A percentile compares a stretch with the other conserved stretches of the same genome.
phyloP scores from a whole-genome alignment of 768 basidiomycete genomes.

The Hygrophorus pudorinus region DNA sequence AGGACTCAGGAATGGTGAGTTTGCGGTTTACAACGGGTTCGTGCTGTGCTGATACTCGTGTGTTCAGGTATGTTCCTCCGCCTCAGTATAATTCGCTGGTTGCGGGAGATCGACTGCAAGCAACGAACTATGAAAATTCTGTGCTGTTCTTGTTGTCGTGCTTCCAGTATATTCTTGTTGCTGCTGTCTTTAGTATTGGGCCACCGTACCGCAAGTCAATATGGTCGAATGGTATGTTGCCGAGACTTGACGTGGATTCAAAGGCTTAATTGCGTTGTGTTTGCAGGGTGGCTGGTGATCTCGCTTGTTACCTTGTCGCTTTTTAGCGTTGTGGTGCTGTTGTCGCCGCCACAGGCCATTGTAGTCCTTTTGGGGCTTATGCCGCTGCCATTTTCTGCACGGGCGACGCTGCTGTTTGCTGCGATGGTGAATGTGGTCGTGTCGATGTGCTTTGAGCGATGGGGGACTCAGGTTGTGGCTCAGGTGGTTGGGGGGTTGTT shows the following conservation, averaged over 20 bases:
- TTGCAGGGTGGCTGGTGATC: conserved; percentile 69
- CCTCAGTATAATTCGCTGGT: conserved; percentile 28
- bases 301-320: conserved; percentile 57
- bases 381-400: conserved; percentile 57
- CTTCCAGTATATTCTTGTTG: conserved; percentile 97
- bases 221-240: conserved; percentile 79
- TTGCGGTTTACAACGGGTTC: background rate
- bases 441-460: conserved; percentile 71
- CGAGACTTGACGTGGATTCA: background rate
- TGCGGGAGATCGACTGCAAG: conserved; percentile 64
- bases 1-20: conserved; percentile 72
- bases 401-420: conserved; percentile 56
- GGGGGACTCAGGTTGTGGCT: conserved; percentile 52
- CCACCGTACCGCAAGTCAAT: conserved; percentile 93
- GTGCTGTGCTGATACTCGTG: background rate
- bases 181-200: conserved; percentile 95
- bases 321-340: conserved; percentile 71
- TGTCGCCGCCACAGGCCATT: conserved; percentile 55
- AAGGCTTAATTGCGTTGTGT: background rate
- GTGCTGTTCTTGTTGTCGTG: conserved; percentile 88
- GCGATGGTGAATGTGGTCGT: conserved; percentile 60
- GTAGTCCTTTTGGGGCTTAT: conserved; percentile 66
- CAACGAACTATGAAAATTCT: conserved; percentile 88
- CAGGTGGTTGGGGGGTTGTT: conserved; percentile 38
- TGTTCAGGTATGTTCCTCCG: conserved; percentile 71